Evolutionary conservation across 441 rosid genomes (phyloP), one percentile per base, ranked within the genome.

Genomic region (Euphorbia schlechtendalii): DNA sequence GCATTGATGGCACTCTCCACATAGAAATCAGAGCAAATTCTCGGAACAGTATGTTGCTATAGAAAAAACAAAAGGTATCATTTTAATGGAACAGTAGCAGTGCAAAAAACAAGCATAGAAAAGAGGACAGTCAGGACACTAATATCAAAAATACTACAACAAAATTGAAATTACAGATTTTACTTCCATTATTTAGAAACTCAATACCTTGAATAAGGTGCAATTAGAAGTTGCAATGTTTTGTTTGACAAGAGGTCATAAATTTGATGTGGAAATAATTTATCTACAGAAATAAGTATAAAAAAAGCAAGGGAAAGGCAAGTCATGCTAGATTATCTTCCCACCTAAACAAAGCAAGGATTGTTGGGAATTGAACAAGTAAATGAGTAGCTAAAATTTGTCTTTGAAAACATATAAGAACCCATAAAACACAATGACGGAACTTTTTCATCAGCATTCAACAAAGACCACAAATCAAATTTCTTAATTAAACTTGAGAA

Each of bases 1-100:
- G 99, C 89, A 89, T 85, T 70, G 85, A 88, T 60, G 99, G 98
- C 62, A 91, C 95, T 75, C 99, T 86, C 99, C 99, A 94, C 96
- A 91, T 87, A 64, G 99, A 86, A 73, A 93, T 86, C 75, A 93
- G 72, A 59, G 97, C 93, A 61, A 93, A 90, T 80, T 93, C 99
- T 75, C 99, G 80, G 82, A 93, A 93, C 63, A 90, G 73, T 71
- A 87, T 82, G 76, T 93, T 93, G 88, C 99, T 93, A 71, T 27
- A 78, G 32, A 80, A 69, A 53, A 61, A 62, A 66, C 32, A 67
- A 66, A 14, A 58, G 24, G 53, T 43, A 36, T 73, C 54, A 61
- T 67, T 67, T 69, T 57, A 18, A 34, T 34, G 56, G 17, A 27
- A 65, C 18, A 25, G 40, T 4, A 45, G 40, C 40, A 61, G 40